Conservation (phyloP, 305 asterid species). For the Fraxinus ornus region DNA sequence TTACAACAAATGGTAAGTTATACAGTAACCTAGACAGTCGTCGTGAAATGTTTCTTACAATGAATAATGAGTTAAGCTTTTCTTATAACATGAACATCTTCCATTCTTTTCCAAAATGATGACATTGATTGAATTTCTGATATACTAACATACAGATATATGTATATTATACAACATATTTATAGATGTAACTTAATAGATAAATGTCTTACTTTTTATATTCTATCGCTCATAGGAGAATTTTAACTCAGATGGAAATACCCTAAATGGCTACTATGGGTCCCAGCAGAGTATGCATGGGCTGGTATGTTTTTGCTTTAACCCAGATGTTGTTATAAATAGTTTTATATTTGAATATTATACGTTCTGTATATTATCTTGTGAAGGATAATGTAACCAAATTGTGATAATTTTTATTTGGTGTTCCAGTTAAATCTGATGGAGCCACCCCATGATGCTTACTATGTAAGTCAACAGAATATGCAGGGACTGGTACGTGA, state of each 20-base stretch:
- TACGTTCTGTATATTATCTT: too few species aligned
- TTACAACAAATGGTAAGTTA: constrained; percentile 65
- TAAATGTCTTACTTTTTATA: background rate
- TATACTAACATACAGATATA: background rate
- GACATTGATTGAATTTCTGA: background rate
- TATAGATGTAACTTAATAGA: background rate
- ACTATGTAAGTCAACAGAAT: constrained; percentile 66
- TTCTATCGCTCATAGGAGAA: constrained; percentile 51
- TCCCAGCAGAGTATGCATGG: constrained; percentile 86
- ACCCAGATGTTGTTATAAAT: too few species aligned
- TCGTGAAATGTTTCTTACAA: background rate
- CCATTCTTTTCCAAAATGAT: background rate
- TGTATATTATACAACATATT: background rate
- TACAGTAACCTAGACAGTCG: background rate
- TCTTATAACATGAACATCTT: background rate
- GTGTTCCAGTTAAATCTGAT: too few species aligned
- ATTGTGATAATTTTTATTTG: too few species aligned
- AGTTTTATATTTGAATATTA: too few species aligned
- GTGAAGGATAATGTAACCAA: too few species aligned
- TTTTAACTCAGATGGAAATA: constrained; percentile 58
- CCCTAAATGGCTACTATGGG: constrained; percentile 75
- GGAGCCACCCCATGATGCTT: background rate
- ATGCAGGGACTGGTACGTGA: constrained; percentile 83
- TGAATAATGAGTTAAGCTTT: background rate
- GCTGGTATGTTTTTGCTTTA: constrained; percentile 46